A percentile compares a stretch with the other conserved stretches of the same genome.
Conservation (phyloP, 2,329 filamentous ascomycete genomes). For the Colletotrichum musicola region DNA sequence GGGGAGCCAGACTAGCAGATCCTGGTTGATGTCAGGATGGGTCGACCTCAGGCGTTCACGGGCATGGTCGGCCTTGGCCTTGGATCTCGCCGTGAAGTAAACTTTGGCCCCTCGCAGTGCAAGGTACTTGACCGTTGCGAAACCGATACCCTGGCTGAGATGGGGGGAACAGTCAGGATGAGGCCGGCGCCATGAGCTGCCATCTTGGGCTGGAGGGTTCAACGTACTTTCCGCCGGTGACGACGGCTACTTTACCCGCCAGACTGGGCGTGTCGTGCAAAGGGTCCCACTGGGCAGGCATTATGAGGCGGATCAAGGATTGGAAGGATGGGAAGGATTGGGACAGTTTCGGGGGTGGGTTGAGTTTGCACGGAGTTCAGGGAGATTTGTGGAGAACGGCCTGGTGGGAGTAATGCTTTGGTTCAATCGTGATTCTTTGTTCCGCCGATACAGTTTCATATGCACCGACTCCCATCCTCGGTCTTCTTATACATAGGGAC, state of each 20-base stretch:
- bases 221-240: conserved; percentile 45
- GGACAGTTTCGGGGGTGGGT: neutral
- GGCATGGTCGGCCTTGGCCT: conserved; percentile 39
- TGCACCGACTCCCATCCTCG: too few relatives aligned
- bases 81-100: conserved; percentile 43
- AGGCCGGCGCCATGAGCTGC: neutral
- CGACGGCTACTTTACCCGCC: conserved; percentile 43
- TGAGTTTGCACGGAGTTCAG: neutral
- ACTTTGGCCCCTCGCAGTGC: conserved; percentile 45
- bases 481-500: too few relatives aligned
- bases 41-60: conserved; percentile 22
- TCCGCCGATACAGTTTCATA: too few relatives aligned
- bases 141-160: conserved; percentile 43
- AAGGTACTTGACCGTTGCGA: conserved; percentile 43
- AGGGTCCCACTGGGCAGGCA: conserved; percentile 37
- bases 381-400: too few relatives aligned
- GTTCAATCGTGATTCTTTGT: too few relatives aligned
- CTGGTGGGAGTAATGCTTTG: too few relatives aligned
- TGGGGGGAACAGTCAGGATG: neutral
- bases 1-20: conserved; percentile 39
- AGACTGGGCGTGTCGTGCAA: conserved; percentile 41
- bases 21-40: conserved; percentile 30
- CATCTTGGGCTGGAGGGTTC: neutral
- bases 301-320: neutral
- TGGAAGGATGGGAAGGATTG: neutral